A percentile compares a stretch with the other conserved stretches of the same genome.
These are phyloP conservation scores for Colletotrichum acutatum DNA, from an alignment of 2,329 filamentous ascomycete genomes.

Conservation along the genomic window DNA sequence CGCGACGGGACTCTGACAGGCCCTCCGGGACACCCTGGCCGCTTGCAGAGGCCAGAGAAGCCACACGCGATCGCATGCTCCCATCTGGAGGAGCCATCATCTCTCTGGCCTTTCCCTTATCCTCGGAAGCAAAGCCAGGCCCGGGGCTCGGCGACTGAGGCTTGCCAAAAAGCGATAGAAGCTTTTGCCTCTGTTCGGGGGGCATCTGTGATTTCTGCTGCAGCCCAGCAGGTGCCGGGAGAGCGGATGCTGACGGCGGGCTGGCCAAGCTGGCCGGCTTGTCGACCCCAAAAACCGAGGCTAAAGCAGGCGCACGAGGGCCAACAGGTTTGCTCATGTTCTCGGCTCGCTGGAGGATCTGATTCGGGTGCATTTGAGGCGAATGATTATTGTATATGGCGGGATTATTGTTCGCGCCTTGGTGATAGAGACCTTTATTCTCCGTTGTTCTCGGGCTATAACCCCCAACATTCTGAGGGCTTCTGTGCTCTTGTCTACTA, in stretches of 20 bases:
- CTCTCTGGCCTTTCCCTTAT: conserved; percentile 46
- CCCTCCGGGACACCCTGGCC: conserved; percentile 44
- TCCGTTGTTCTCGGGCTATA: conserved; percentile 13
- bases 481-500: not conserved
- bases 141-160: conserved; percentile 41
- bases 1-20: conserved; percentile 51
- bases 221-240: conserved; percentile 41
- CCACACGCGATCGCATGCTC: conserved; percentile 50
- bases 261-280: conserved; percentile 39
- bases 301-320: conserved; percentile 10
- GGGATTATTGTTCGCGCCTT: conserved; percentile 5
- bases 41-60: conserved; percentile 55
- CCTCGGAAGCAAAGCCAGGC: conserved; percentile 22
- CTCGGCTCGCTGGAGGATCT: conserved; percentile 17
- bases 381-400: not conserved
- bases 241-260: conserved; percentile 42
- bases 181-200: conserved; percentile 55
- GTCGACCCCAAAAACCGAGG: conserved; percentile 16
- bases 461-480: not conserved
- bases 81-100: conserved; percentile 38
- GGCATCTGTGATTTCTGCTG: conserved; percentile 49
- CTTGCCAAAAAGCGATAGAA: conserved; percentile 73
- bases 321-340: conserved; percentile 1
- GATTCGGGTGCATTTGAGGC: conserved; percentile 13
- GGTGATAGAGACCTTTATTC: not conserved